phyloP scores from a whole-genome alignment of 1,284 basidiomycete species.

The Trichosporon sp. region DNA sequence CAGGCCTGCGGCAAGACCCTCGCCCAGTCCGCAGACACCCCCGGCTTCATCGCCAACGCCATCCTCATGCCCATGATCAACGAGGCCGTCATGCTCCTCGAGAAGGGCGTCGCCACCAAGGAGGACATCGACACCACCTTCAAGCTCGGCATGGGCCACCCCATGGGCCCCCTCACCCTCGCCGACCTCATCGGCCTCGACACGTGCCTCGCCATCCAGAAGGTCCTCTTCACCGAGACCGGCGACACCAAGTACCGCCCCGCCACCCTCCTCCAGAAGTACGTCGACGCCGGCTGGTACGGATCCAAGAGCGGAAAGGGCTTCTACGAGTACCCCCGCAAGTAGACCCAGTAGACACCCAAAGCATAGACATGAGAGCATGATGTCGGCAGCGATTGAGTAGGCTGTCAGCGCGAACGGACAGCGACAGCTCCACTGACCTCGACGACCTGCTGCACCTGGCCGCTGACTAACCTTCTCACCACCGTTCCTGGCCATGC shows the following conservation, averaged over 20 bases:
- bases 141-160: conserved; percentile 89
- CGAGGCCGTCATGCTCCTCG: conserved; percentile 85
- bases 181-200: conserved; percentile 89
- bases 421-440: no score
- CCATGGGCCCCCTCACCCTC: conserved; percentile 85
- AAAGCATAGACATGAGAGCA: neutral
- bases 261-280: conserved; percentile 78
- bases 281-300: conserved; percentile 94
- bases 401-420: no score
- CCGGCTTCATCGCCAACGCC: conserved; percentile 60
- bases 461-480: no score
- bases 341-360: neutral
- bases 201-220: conserved; percentile 83
- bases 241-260: conserved; percentile 97
- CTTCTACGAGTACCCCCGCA: conserved; percentile 64
- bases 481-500: no score
- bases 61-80: conserved; percentile 53
- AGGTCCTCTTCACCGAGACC: conserved; percentile 80
- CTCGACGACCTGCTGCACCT: no score
- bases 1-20: conserved; percentile 89
- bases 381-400: neutral
- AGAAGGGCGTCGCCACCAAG: conserved; percentile 82
- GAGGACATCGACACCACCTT: conserved; percentile 96
- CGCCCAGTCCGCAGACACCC: conserved; percentile 79
- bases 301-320: conserved; percentile 72